Evolutionary conservation across 192 early-diverging fungal genomes (phyloP), one percentile per base, ranked within the genome.

Genomic region (Powellomyces hirtus): DNA sequence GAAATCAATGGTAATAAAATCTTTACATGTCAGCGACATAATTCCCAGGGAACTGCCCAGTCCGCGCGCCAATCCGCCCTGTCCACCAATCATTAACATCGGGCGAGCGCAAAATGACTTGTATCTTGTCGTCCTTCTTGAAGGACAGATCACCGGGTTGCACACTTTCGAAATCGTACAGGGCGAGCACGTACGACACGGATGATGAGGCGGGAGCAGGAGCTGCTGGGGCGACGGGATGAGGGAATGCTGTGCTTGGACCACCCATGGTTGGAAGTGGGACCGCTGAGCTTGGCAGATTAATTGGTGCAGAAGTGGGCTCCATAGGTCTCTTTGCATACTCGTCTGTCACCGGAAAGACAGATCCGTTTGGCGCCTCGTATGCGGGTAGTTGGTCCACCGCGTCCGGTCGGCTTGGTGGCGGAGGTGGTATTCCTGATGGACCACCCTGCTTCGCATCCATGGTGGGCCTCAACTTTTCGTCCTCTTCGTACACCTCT

Each of bases 111-210:
- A 89, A 84, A 31, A 86, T 49, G 13, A 98, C 86, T 2, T 80
- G 85, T 70, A 98, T 95, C 29, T 87, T 71, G 72, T 98, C 95
- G 53, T 91, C 94, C 69, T 88, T 89, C 65, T 80, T 85, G 73
- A 98, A 98, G 18, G 79, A 60, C 63, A 98, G 74, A 71, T 98
- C 96, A 20, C 89, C 93, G 5, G 80, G 72, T 68, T 92, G 81
- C 63, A 92, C 85, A 0, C 88, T 92, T 6, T 74, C 74, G 77
- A 92, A 98, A 77, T 96, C 91, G 62, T 91, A 98, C 68, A 91
- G 53, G 0, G 96, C 96, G 8, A 85, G 75, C 27, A 89, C 93
- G 64, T 56, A 49, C n/a, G 46, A 6, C 26, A 24, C 14, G 46
- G n/a, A 24, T 24, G 46, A 24, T 6, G 46, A 24, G n/a, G 46